Evolutionary conservation across 1,284 basidiomycete species (phyloP).

Genomic region (Flammula alnicola): DNA sequence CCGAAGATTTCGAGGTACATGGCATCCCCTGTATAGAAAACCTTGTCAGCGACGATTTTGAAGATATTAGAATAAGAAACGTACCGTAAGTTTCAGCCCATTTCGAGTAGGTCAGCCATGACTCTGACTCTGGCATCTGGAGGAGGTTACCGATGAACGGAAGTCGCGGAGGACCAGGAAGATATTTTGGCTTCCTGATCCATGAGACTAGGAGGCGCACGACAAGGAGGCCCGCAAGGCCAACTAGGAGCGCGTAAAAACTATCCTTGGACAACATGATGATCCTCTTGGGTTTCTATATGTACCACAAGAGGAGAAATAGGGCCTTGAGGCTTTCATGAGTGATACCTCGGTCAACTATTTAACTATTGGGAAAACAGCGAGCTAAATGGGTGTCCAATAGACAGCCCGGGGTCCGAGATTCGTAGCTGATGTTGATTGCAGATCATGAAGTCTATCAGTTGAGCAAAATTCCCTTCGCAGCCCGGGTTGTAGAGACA

Average conservation of each 20-base stretch:
- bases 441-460: no score
- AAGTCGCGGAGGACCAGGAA: conserved; percentile 25
- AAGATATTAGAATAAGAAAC: not conserved
- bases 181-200: conserved; percentile 19
- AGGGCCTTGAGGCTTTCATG: not conserved
- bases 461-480: no score
- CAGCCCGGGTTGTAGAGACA: no score
- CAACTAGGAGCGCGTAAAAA: conserved; percentile 8
- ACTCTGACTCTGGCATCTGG: conserved; percentile 26
- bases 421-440: no score
- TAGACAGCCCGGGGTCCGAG: no score
- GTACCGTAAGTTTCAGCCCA: conserved; percentile 27
- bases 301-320: not conserved
- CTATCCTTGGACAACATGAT: conserved; percentile 9
- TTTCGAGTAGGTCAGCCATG: conserved; percentile 27
- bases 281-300: conserved; percentile 3
- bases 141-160: conserved; percentile 29
- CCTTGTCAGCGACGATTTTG: not conserved
- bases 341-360: conserved; percentile 1
- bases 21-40: conserved; percentile 22
- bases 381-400: not conserved
- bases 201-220: conserved; percentile 11
- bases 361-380: not conserved
- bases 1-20: conserved; percentile 28
- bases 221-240: conserved; percentile 7